A percentile compares a stretch with the other conserved stretches of the same genome.
Evolutionary conservation across 192 early-diverging fungal species (phyloP).

Genomic region (Backusella mclennaniae): DNA sequence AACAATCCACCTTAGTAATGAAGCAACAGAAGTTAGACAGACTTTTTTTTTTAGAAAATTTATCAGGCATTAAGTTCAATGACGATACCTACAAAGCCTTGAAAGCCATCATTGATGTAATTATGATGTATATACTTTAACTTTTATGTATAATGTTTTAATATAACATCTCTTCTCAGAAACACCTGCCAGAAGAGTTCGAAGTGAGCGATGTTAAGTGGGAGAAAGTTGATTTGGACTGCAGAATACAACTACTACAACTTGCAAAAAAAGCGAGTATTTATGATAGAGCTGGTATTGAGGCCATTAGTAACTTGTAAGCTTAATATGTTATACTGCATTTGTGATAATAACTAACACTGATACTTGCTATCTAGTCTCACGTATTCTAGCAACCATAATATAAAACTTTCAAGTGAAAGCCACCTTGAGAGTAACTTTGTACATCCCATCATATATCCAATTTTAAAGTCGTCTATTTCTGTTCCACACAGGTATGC

Average conservation of each 20-base stretch:
- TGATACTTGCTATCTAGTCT: not conserved
- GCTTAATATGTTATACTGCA: slow-evolving; percentile 7
- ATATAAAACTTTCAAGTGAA: slow-evolving; percentile 9
- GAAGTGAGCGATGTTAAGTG: slow-evolving; percentile 1
- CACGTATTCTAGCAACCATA: slow-evolving; percentile 10
- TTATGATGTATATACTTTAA: not conserved
- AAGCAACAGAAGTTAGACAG: slow-evolving; percentile 2
- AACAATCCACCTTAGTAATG: slow-evolving; percentile 2
- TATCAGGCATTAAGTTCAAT: slow-evolving; percentile 10
- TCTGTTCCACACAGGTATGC: not conserved
- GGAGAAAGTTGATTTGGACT: not conserved
- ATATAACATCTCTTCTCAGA: slow-evolving; percentile 10
- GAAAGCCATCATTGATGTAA: slow-evolving; percentile 12
- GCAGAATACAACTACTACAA: slow-evolving; percentile 2
- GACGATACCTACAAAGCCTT: slow-evolving; percentile 6
- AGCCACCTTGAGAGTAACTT: not conserved
- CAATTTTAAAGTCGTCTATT: not conserved
- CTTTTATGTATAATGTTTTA: slow-evolving; percentile 11
- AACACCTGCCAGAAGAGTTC: slow-evolving; percentile 2
- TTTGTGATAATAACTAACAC: slow-evolving; percentile 4
- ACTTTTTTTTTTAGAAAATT: not conserved
- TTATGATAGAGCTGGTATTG: slow-evolving; percentile 14
- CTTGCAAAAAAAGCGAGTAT: slow-evolving; percentile 3
- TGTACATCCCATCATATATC: not conserved
- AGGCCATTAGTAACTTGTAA: slow-evolving; percentile 6